Conservation (phyloP, 2,329 filamentous ascomycete genomes). For the Fulvia fulva region DNA sequence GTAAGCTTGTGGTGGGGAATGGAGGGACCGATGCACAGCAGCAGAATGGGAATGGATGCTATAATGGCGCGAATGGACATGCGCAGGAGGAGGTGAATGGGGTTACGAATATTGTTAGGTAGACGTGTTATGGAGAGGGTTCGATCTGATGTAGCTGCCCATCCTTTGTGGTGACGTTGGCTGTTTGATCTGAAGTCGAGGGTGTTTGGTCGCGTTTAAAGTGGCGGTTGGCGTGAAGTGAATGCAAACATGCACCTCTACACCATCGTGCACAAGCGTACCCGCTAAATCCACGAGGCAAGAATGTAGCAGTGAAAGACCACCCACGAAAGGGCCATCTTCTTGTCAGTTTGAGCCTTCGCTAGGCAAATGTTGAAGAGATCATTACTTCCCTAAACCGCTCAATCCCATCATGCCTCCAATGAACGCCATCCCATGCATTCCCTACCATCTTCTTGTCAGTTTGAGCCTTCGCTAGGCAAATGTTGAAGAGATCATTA, state of each 20-base stretch:
- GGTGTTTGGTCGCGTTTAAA: background rate
- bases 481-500: conserved; percentile 1
- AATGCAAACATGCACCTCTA: background rate
- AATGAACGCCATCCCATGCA: background rate
- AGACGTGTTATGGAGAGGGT: background rate
- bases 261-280: background rate
- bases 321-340: no score
- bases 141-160: no score
- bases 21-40: conserved; percentile 6
- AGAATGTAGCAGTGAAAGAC: no score
- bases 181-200: background rate
- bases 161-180: no score
- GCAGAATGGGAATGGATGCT: conserved; percentile 13
- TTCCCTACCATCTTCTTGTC: no score
- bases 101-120: background rate
- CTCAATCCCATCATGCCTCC: background rate
- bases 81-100: background rate
- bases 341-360: no score
- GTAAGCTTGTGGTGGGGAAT: conserved; percentile 11
- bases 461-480: background rate
- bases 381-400: background rate
- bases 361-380: background rate
- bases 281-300: background rate
- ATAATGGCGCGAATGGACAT: background rate
- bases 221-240: background rate